A percentile compares a stretch with the other conserved stretches of the same genome.
Evolutionary conservation across 2,329 filamentous ascomycete species (phyloP).

Genomic region (Neofusicoccum umdonicola): DNA sequence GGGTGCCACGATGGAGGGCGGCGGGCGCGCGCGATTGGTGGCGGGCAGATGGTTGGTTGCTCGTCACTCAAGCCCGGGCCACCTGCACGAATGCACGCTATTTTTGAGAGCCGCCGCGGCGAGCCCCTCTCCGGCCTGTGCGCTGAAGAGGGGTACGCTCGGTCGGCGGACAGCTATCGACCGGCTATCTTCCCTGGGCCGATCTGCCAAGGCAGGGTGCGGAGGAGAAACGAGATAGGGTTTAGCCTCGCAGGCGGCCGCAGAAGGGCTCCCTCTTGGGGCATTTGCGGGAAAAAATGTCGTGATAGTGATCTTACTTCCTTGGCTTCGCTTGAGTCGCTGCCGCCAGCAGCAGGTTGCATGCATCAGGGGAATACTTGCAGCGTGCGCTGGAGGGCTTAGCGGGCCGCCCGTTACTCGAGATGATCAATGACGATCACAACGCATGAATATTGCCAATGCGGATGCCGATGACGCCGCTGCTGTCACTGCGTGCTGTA

Average conservation of each 20-base stretch:
- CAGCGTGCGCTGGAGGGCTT: constrained; percentile 38
- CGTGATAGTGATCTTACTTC: constrained; percentile 14
- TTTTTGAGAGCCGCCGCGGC: constrained; percentile 40
- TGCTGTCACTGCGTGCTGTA: constrained; percentile 16
- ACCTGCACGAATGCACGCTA: constrained; percentile 25
- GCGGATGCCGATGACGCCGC: constrained; percentile 9
- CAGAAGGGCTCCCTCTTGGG: not conserved
- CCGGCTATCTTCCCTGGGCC: constrained; percentile 16
- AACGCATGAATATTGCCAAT: constrained; percentile 33
- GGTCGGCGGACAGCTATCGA: constrained; percentile 14
- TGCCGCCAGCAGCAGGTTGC: not conserved
- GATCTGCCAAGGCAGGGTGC: constrained; percentile 13
- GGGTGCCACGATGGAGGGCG: constrained; percentile 27
- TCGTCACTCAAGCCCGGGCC: constrained; percentile 4
- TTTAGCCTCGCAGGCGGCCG: not conserved
- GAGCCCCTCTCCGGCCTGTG: constrained; percentile 19
- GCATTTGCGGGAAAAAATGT: constrained; percentile 13
- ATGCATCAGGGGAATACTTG: constrained; percentile 32
- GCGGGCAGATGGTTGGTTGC: constrained; percentile 19
- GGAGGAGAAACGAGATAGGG: constrained; percentile 13
- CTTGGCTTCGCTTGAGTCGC: constrained; percentile 8
- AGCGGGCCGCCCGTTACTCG: constrained; percentile 38
- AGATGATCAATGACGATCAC: constrained; percentile 35
- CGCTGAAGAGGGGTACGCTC: constrained; percentile 13
- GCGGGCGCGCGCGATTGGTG: constrained; percentile 30